A percentile compares a stretch with the other conserved stretches of the same genome.
Evolutionary conservation across 495 filamentous ascomycete species (phyloP).

Genomic region (Parathielavia appendiculata): DNA sequence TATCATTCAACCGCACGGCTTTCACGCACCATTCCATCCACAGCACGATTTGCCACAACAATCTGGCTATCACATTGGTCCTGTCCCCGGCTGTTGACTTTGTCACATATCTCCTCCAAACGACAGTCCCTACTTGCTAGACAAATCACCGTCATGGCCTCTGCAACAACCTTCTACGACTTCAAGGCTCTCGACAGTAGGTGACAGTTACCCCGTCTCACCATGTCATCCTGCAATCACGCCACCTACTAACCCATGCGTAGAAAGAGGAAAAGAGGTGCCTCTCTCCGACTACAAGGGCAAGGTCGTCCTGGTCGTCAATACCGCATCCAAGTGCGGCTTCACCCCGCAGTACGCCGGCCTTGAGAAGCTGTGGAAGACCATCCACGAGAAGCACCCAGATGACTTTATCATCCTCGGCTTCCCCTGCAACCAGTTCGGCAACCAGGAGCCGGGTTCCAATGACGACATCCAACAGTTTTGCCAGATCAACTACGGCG

Average conservation of each 20-base stretch:
- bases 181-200: constrained; percentile 80
- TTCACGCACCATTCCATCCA: neutral
- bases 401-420: constrained; percentile 82
- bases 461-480: constrained; percentile 89
- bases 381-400: constrained; percentile 59
- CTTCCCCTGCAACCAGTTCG: constrained; percentile 99
- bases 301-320: constrained; percentile 94
- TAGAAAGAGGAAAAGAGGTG: constrained; percentile 72
- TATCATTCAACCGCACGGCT: neutral
- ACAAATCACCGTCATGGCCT: constrained; percentile 64
- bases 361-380: constrained; percentile 86
- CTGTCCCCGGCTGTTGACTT: no score
- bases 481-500: constrained; percentile 93
- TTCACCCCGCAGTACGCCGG: constrained; percentile 95
- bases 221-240: neutral
- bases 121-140: constrained; percentile 1
- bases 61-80: neutral
- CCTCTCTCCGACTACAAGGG: constrained; percentile 64
- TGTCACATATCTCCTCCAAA: neutral
- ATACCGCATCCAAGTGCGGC: constrained; percentile 98
- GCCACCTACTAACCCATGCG: constrained; percentile 15
- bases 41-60: neutral
- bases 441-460: constrained; percentile 77
- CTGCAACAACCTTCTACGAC: constrained; percentile 84
- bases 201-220: constrained; percentile 28